Evolutionary conservation across 2,329 filamentous ascomycete genomes (phyloP), one percentile per base, ranked within the genome.

Genomic region (Aspergillus awamori): DNA sequence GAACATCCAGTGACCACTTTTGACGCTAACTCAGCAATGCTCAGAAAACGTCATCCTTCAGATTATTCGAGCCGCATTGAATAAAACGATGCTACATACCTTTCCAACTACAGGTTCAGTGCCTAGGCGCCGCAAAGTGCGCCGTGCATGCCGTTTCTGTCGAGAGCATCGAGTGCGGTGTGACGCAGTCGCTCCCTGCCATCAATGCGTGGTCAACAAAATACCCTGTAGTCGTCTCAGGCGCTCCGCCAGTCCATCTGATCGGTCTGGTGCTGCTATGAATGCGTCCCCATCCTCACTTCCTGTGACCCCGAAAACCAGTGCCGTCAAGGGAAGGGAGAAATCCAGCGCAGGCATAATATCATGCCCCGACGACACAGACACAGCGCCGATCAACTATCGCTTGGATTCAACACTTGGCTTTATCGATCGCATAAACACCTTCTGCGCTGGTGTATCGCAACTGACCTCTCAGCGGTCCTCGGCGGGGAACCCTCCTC

Each of bases 111-210:
- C 33, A 36, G 33, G 33, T 1, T 36, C 33, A 36, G 33, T 36
- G 11, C 33, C 45, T 20, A 48, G 13, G 30, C 65, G 66, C 17
- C 62, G 60, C 10, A 66, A 63, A 47, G 61, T 68, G 8, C 26
- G 51, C 10, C 60, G 61, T 15, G 68, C 68, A 10, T 70, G 68
- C 39, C 60, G 65, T 45, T 65, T 64, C 57, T 70, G 68, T 59
- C 64, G 68, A 4, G 54, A 63, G 47, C 66, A 66, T 15, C 68
- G 68, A 5, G 63, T 67, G 10, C 68, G 66, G 8, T 70, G 68
- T 22, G 66, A 69, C 17, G 60, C 57, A 10, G 30, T 30, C 20
- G 62, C 58, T 5, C 68, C 68, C 3, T 70, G 67, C 30, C 51
- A 64, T 4, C 67, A 59, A 48, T 70, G 68, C 45, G 56, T 67